Evolutionary conservation across 2,329 filamentous ascomycete genomes (phyloP), one percentile per base, ranked within the genome.

Genomic region (Pezicula neosporulosa): DNA sequence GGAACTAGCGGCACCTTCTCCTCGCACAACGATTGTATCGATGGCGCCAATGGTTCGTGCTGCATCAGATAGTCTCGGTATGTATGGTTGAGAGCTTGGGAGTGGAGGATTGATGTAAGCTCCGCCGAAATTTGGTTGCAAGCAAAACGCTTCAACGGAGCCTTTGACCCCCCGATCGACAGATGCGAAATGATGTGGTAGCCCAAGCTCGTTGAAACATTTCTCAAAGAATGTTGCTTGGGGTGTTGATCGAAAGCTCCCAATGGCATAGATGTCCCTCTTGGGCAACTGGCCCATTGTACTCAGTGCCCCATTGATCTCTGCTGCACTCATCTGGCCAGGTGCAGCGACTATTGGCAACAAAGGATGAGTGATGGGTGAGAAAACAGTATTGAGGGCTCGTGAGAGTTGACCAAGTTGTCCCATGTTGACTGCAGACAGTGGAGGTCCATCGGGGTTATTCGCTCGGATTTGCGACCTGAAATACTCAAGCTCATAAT

Each of bases 401-500:
- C 90, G 81, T 1, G 90, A 94, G 46, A 95, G 81, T 64, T 95
- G 90, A 10, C 90, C 90, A n/a, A 84, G 82, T 60, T 89, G 85
- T 24, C 89, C 89, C 89, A 94, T 94, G 68, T 94, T 94, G 59
- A 95, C 82, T 6, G 87, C 89, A 2, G 89, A 94, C 33, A 96
- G 76, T 1, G 88, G 87, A 9, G 89, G 89, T 8, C 78, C 77
- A 55, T 86, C 77, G 0, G 86, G 80, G 57, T 87, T 85, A 56
- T 86, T 82, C 28, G 80, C 74, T 62, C 83, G 83, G 65, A 94
- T 85, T 57, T 84, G 80, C 10, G 88, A 90, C 28, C 90, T 85
- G 70, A 96, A 95, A 68, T 92, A 92, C 68, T 95, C 90, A 33
- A 95, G 78, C 71, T 95, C 89, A 65, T 95, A 94, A 68, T 95